Evolutionary conservation across 768 basidiomycete genomes (phyloP), one percentile per base, ranked within the genome.

Genomic region (Collybia sp.): DNA sequence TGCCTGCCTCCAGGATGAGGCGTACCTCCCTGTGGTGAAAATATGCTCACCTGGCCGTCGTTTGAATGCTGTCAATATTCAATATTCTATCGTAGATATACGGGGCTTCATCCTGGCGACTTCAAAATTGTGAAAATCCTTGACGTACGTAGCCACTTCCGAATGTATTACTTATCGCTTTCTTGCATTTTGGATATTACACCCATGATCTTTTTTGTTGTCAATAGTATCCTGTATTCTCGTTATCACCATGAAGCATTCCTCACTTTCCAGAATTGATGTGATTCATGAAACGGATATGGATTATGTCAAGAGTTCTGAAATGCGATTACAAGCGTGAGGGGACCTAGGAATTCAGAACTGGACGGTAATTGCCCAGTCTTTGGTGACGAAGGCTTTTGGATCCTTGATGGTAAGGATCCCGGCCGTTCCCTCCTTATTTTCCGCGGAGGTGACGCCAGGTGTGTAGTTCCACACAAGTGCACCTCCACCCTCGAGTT

Each of bases 331-430:
- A 25, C 25, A 25, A n/a, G 35, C 13, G 33, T 34, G 15, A 34
- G 33, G 8, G 17, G 19, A 41, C 37, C 47, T 30, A 42, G 10
- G 31, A 12, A 30, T 13, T 44, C 55, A 61, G 61, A 38, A 59
- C 56, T 48, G 67, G 58, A 44, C 56, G 59, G 15, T 65, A 58
- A 91, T 75, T 40, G 68, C 67, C 88, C 88, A 92, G 58, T 89
- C 83, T 35, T 71, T 65, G 20, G 72, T 66, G 43, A 89, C 65
- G 35, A 62, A 58, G 10, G 80, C 73, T 46, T 63, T 77, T 2
- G 88, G 88, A 60, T 92, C 85, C 66, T 85, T 88, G 63, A 99
- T 79, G 1, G 73, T 69, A 48, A 98, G 68, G 46, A 81, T 63
- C 56, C 84, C 85, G 17, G 88, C 80, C n/a, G 37, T 54, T 2